Percentiles rank a stretch among this genome's conserved stretches.
Evolutionary conservation across 176 grass and related monocot species (phyloP).

Genomic region (Guadua angustifolia): DNA sequence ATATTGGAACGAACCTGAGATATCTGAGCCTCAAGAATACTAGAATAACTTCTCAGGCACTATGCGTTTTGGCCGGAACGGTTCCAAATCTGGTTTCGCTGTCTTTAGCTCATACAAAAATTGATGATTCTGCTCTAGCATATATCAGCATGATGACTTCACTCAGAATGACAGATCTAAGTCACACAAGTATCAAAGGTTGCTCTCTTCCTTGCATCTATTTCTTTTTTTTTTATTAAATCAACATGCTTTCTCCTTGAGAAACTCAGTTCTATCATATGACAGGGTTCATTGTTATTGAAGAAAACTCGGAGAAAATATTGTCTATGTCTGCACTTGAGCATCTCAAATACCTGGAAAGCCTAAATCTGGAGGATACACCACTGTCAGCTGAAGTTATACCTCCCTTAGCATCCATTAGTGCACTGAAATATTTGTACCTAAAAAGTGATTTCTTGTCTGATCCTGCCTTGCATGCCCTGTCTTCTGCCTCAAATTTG

Average conservation of each 20-base stretch:
- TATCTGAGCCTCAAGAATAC: constrained; percentile 74
- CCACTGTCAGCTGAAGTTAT: constrained; percentile 65
- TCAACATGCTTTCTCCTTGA: not conserved
- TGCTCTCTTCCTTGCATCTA: constrained; percentile 29
- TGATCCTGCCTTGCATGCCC: constrained; percentile 60
- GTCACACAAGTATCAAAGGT: constrained; percentile 76
- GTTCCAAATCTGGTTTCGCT: constrained; percentile 67
- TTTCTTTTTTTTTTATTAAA: constrained; percentile 38
- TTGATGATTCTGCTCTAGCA: constrained; percentile 75
- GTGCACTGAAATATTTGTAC: constrained; percentile 69
- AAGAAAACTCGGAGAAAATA: constrained; percentile 40
- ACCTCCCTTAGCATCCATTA: constrained; percentile 56
- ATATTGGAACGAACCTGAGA: constrained; percentile 65
- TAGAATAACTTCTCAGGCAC: constrained; percentile 59
- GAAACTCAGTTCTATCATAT: constrained; percentile 38
- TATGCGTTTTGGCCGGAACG: constrained; percentile 62
- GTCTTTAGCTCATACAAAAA: constrained; percentile 68
- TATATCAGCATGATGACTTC: constrained; percentile 78
- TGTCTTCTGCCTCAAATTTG: constrained; percentile 59
- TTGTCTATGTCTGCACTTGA: constrained; percentile 59
- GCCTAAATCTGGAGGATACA: constrained; percentile 71
- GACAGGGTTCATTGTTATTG: constrained; percentile 58
- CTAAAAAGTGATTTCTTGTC: constrained; percentile 85
- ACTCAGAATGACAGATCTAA: constrained; percentile 64
- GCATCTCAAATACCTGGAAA: constrained; percentile 67